Evolutionary conservation across 768 basidiomycete species (phyloP), one percentile per base, ranked within the genome.

Genomic region (Tulasnella sp.): DNA sequence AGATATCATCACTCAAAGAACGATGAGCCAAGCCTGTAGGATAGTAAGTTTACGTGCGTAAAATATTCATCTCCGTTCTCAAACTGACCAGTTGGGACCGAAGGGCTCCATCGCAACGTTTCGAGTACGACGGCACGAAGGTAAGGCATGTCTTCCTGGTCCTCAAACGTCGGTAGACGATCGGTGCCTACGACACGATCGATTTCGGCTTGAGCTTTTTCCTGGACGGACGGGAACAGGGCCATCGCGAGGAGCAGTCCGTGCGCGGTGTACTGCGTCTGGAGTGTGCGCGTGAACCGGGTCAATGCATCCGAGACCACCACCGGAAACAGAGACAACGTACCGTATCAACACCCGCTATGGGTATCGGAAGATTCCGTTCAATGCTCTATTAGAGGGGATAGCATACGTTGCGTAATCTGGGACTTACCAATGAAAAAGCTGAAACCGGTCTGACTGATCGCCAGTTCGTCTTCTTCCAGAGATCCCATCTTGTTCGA

Each of bases 121-220:
- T 82, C 81, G 39, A 79, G 79, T n/a, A 79, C 42, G 7, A 81
- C 23, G 15, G 81, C 80, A 48, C 79, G 51, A 26, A 80, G 40
- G 55, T 81, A 82, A 10, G 81, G 80, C 44, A 80, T 61, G 71
- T 75, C 4, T 44, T 73, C 57, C 18, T 80, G 79, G 72, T 83
- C 83, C 3, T 51, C 77, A 29, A 77, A 77, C 2, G 79, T 79
- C 0, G 82, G 70, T 84, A 86, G 83, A 7, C 82, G 78, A 10
- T 81, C 80, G 26, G 77, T 74, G 2, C 82, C 81, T 9, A 86
- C 80, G 42, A 83, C 80, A 6, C 78, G 73, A n/a, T 84, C 80
- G 35, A 86, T 83, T 81, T 88, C 87, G 40, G 82, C 82, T 32
- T 86, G 84, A 20, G 84, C 85, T 40, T 81, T 80, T 9, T 79